phyloP scores from a whole-genome alignment of 2,329 filamentous ascomycete genomes.

The Diplocarpon mali region DNA sequence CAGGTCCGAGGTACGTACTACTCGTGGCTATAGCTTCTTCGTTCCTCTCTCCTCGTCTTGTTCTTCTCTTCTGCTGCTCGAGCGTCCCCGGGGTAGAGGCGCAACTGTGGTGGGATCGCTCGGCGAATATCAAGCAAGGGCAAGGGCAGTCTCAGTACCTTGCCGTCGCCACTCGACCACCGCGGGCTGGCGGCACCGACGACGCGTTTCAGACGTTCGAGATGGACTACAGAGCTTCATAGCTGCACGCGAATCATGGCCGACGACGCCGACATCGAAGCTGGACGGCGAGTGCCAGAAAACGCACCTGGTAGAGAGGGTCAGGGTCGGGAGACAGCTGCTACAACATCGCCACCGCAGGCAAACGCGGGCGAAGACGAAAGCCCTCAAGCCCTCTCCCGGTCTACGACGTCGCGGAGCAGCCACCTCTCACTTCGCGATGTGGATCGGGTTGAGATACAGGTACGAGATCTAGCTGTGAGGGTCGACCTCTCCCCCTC shows the following conservation, averaged over 20 bases:
- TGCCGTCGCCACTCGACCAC: neutral
- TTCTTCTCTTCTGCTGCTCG: too few species aligned
- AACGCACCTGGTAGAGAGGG: neutral
- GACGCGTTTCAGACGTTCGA: neutral
- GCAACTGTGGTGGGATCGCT: too few species aligned
- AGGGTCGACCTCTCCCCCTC: slow-evolving; percentile 48
- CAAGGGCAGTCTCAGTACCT: too few species aligned
- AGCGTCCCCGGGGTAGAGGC: too few species aligned
- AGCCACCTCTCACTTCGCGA: slow-evolving; percentile 30
- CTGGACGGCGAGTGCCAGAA: neutral
- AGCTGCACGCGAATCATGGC: neutral
- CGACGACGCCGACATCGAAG: neutral
- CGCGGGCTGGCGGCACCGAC: neutral
- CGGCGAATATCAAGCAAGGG: too few species aligned
- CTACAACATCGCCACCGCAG: neutral
- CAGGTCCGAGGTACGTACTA: too few species aligned
- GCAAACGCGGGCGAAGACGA: neutral
- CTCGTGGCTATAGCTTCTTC: too few species aligned
- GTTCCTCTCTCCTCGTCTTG: too few species aligned
- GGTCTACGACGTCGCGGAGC: slow-evolving; percentile 15
- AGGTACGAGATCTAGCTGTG: slow-evolving; percentile 42
- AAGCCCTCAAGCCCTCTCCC: neutral
- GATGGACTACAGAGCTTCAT: slow-evolving; percentile 1
- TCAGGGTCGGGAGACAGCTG: neutral
- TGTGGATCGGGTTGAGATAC: slow-evolving; percentile 44